Conservation (phyloP, 805 yeast species). For the Cyberlindnera euphorbiiphila region DNA sequence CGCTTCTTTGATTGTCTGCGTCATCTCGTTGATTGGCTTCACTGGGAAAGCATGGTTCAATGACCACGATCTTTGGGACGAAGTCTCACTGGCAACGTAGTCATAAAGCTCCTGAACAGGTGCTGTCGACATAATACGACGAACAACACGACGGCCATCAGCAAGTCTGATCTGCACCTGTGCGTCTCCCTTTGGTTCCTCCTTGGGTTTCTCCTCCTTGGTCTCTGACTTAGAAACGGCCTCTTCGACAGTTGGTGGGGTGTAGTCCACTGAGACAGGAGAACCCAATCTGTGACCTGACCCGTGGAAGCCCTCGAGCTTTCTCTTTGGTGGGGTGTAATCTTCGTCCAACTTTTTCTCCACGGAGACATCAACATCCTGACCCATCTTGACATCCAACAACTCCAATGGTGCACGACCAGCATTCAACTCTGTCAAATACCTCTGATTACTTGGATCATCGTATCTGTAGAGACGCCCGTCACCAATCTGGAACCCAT, state of each 20-base stretch:
- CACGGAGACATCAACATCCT: conserved; percentile 91
- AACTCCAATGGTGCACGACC: conserved; percentile 90
- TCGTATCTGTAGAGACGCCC: conserved; percentile 84
- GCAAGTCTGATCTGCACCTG: conserved; percentile 80
- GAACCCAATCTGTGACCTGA: conserved; percentile 84
- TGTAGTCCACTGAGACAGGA: conserved; percentile 72
- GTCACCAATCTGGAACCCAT: conserved; percentile 94
- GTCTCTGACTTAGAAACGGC: background rate
- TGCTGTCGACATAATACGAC: conserved; percentile 60
- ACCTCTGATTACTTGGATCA: conserved; percentile 82
- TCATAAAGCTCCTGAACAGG: conserved; percentile 65
- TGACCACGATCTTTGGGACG: conserved; percentile 43
- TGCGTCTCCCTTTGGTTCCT: conserved; percentile 55
- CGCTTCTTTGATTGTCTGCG: conserved; percentile 62
- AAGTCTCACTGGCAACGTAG: conserved; percentile 52
- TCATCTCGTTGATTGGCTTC: conserved; percentile 57
- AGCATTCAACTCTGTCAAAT: conserved; percentile 73
- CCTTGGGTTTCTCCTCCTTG: conserved; percentile 17
- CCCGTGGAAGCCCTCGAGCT: conserved; percentile 69
- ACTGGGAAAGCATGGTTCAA: conserved; percentile 83
- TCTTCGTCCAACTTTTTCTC: conserved; percentile 77
- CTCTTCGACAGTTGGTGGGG: conserved; percentile 15
- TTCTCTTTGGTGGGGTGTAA: conserved; percentile 62
- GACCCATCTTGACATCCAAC: conserved; percentile 81
- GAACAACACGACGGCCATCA: conserved; percentile 67